These are phyloP conservation scores for Rhodomyrtus psidioides DNA, from an alignment of 441 rosid species.

Conservation along the genomic window DNA sequence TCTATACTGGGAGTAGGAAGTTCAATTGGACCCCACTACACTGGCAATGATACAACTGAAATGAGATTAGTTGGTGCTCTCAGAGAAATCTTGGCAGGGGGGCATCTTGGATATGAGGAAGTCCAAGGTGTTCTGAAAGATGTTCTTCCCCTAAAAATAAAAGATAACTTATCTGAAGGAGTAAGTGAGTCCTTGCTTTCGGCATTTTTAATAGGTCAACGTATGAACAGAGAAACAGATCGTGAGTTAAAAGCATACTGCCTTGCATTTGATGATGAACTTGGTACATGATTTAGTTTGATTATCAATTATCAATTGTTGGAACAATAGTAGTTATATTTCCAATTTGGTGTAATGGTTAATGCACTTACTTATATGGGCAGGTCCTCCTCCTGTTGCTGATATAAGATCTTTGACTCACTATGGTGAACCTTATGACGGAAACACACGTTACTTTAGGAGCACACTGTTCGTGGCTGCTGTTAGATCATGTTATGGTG, in stretches of 20 bases:
- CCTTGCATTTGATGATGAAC: slow-evolving; percentile 94
- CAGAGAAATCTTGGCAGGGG: slow-evolving; percentile 91
- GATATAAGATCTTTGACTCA: slow-evolving; percentile 89
- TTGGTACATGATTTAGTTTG: slow-evolving; percentile 36
- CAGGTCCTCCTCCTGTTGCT: slow-evolving; percentile 81
- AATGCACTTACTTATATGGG: slow-evolving; percentile 10
- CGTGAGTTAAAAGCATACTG: slow-evolving; percentile 95
- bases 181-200: slow-evolving; percentile 86
- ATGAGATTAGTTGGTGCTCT: slow-evolving; percentile 96
- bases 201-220: slow-evolving; percentile 93
- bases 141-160: slow-evolving; percentile 58
- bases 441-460: slow-evolving; percentile 83
- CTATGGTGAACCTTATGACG: slow-evolving; percentile 98
- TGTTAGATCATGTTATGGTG: slow-evolving; percentile 89
- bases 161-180: slow-evolving; percentile 32
- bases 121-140: slow-evolving; percentile 86
- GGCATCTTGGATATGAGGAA: slow-evolving; percentile 93
- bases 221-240: slow-evolving; percentile 94
- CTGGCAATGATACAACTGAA: slow-evolving; percentile 59
- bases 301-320: not conserved
- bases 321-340: not conserved
- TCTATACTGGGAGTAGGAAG: slow-evolving; percentile 67
- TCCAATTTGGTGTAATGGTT: slow-evolving; percentile 4
- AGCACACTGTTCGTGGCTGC: slow-evolving; percentile 87
- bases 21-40: slow-evolving; percentile 68